Evolutionary conservation across 169 alveolate species (phyloP).

Genomic region (Plasmodium reichenowi): DNA sequence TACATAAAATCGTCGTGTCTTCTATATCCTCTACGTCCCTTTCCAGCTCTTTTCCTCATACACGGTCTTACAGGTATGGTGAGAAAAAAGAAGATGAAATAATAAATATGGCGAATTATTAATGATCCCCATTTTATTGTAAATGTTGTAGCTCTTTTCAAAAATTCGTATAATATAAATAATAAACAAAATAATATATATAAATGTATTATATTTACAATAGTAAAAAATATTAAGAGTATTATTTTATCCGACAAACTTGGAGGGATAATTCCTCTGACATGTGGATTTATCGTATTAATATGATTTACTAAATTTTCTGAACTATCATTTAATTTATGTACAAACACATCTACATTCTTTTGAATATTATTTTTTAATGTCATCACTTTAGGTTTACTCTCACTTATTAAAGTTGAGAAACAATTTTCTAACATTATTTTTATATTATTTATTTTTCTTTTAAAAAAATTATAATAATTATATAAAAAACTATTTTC

Average conservation of each 20-base stretch:
- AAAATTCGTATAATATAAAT: slow-evolving; percentile 11
- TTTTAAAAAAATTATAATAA: slow-evolving; percentile 8
- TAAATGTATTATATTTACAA: slow-evolving; percentile 31
- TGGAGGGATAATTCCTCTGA: slow-evolving; percentile 28
- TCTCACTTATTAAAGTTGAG: background rate
- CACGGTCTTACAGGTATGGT: slow-evolving; percentile 47
- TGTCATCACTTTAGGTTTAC: background rate
- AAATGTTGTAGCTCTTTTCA: background rate
- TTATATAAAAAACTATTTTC: background rate
- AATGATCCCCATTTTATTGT: background rate
- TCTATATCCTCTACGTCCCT: slow-evolving; percentile 18
- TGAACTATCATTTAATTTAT: slow-evolving; percentile 20
- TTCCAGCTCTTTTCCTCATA: background rate
- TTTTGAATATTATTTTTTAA: background rate
- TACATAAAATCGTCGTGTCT: slow-evolving; percentile 29
- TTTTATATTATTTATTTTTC: background rate
- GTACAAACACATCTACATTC: slow-evolving; percentile 16
- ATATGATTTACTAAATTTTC: slow-evolving; percentile 18
- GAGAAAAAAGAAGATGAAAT: slow-evolving; percentile 12
- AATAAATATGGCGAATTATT: background rate
- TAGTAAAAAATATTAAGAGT: slow-evolving; percentile 26
- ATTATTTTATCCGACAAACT: slow-evolving; percentile 21
- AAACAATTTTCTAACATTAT: background rate
- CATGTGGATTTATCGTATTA: slow-evolving; percentile 60
- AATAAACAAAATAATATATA: slow-evolving; percentile 40